Evolutionary conservation across 768 basidiomycete species (phyloP).

Genomic region (Candolleomyces aberdarensis): DNA sequence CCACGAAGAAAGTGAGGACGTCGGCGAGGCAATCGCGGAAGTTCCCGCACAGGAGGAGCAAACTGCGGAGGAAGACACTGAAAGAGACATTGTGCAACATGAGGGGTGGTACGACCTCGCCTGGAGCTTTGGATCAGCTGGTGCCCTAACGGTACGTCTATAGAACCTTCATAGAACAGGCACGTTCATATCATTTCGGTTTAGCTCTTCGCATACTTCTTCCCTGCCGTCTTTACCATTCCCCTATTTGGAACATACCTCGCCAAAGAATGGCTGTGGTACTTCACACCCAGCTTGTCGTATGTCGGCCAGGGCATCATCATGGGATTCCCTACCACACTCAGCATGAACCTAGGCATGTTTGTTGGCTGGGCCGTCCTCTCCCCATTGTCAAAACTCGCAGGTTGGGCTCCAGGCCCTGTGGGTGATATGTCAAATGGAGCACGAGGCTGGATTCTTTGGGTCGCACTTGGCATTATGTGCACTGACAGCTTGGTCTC

Average conservation of each 20-base stretch:
- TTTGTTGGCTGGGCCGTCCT: conserved; percentile 93
- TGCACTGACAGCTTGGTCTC: conserved; percentile 88
- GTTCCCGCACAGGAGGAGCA: conserved; percentile 24
- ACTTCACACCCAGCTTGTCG: conserved; percentile 85
- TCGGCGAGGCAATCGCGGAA: conserved; percentile 9
- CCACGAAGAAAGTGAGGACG: conserved; percentile 29
- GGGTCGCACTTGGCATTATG: conserved; percentile 95
- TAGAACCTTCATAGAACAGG: neutral
- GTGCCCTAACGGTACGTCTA: conserved; percentile 63
- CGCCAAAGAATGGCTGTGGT: conserved; percentile 90
- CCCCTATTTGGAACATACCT: conserved; percentile 83
- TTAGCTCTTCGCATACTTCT: conserved; percentile 84
- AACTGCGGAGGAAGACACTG: conserved; percentile 27
- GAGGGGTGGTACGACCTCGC: conserved; percentile 76
- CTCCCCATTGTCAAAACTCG: conserved; percentile 79
- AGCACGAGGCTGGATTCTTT: conserved; percentile 96
- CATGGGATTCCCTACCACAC: conserved; percentile 94
- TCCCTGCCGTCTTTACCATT: conserved; percentile 83
- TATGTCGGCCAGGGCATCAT: conserved; percentile 97
- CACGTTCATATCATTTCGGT: neutral
- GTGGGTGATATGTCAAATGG: conserved; percentile 85
- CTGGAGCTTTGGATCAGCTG: conserved; percentile 78
- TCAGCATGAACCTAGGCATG: conserved; percentile 96
- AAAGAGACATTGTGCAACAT: conserved; percentile 51
- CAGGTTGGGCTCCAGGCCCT: conserved; percentile 92